Base-by-base conservation (phyloP, 2,329 filamentous ascomycete species). In the Penicillium verrucosum region DNA sequence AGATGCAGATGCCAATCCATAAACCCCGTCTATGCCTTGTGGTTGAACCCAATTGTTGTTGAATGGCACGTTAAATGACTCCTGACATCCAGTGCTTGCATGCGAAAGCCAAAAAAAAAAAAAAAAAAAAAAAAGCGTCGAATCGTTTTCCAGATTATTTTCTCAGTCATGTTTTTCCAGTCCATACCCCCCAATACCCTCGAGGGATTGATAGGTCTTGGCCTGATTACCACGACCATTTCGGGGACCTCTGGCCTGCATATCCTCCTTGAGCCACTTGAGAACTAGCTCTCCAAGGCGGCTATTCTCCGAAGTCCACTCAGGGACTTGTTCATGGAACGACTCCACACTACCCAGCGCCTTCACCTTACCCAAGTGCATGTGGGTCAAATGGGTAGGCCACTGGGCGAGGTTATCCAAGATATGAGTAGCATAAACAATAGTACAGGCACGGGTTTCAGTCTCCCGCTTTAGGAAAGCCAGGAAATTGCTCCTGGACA, bases 341-440 rank as follows among this genome's bases (percentile, higher is more conserved):
- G 80, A 77, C 53, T 87, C 85, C 43, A 93, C 85, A 36, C 79
- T 77, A 1, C 92, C 93, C 87, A 88, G 95, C 74, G 95, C 89
- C 80, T 90, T 92, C 60, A 97, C 88, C 60, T 82, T 85, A 29
- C 94, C 94, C 45, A 96, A 74, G 70, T 92, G 88, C 93, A 99
- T 97, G 73, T 97, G 93, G 48, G 96, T 92, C 37, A 99, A 80
- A 76, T 99, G 92, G 1, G 90, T 96, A 7, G 94, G 94, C 94
- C 94, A 99, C 21, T 88, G 87, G 0, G 92, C 92, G 49, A 99
- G 79, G 73, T 97, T 97, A 72, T 99, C 94, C 65, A 99, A 78
- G 62, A 99, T 97, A 75, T 99, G 94, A 14, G 94, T 99, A 8
- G 94, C 94, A 73, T 99, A 99, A 30, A 99, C 92, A 66, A 99